Evolutionary conservation across 1,284 basidiomycete genomes (phyloP).

Genomic region (Anthracocystis setariae): DNA sequence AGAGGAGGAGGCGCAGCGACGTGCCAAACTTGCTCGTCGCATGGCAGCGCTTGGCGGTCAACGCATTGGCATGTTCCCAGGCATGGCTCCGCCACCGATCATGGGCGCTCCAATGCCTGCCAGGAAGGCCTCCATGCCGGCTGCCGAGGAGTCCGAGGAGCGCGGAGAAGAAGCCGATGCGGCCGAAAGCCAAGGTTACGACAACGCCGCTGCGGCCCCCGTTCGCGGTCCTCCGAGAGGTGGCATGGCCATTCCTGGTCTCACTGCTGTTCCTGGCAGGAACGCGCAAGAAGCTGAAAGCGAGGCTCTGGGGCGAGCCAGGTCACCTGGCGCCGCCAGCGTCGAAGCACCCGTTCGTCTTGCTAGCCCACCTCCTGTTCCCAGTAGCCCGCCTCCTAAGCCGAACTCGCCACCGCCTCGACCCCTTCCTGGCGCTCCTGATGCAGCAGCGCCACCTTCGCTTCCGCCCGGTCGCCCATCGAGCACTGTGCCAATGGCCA

Average conservation of each 20-base stretch:
- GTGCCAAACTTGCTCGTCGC: constrained; percentile 57
- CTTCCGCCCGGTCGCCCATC: constrained; percentile 38
- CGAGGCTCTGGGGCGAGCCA: constrained; percentile 35
- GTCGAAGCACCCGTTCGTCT: constrained; percentile 23
- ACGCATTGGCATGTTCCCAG: constrained; percentile 58
- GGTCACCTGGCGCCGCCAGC: constrained; percentile 30
- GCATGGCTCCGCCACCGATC: constrained; percentile 74
- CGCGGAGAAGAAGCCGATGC: constrained; percentile 64
- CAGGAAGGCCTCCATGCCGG: constrained; percentile 68
- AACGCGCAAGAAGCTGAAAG: constrained; percentile 32
- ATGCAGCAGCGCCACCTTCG: constrained; percentile 19
- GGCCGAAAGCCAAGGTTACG: constrained; percentile 56
- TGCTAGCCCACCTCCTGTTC: constrained; percentile 29
- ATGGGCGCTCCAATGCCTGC: constrained; percentile 69
- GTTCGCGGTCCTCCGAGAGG: constrained; percentile 41
- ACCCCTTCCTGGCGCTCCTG: constrained; percentile 11
- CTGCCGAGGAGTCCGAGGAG: constrained; percentile 45
- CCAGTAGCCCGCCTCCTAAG: constrained; percentile 32
- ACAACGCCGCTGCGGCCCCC: constrained; percentile 16
- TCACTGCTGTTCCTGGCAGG: constrained; percentile 44
- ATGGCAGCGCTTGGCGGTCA: constrained; percentile 65
- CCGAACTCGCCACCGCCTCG: constrained; percentile 30
- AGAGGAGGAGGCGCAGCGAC: constrained; percentile 57
- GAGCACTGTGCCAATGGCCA: constrained; percentile 38
- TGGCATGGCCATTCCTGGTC: constrained; percentile 62